Base-by-base conservation (phyloP, 148 eudicot genomes). In the Vaccinium vitisidaea region DNA sequence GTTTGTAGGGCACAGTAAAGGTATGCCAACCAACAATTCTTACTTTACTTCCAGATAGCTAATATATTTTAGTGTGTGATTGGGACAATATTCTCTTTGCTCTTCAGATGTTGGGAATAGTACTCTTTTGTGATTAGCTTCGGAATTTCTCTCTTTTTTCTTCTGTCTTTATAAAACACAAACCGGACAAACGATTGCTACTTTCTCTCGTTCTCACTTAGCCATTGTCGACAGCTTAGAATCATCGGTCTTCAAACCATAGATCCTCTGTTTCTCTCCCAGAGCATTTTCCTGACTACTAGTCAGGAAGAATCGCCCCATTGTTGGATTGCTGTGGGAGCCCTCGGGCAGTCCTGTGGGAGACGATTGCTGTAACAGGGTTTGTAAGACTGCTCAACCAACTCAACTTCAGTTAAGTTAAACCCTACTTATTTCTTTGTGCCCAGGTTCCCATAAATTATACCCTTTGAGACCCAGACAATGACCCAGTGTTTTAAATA, bases 1-100 rank as follows among this genome's bases (percentile, higher is more conserved):
- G 86, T 95, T 95, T 78, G 91, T 89, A 11, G 99, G 98, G 58
- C 99, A 95, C 93, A 93, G 96, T 81, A 95, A 94, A 93, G 99
- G 99, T 94, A 90, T 63, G 69, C 81, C 14, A 86, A 13, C 71
- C 50, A 16, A 2, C 79, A 69, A 69, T 53, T 76, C 6, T 55
- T 56, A 9, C 43, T 12, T 46, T 48, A 58, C 61, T 12, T 43
- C 39, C 27, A 2, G 43, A 46, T 83, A 55, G 19, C 80, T 80
- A 54, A 19, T n/a, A 16, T 69, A 16, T 73, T n/a, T 23, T 30
- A 30, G 14, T 54, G 8, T 83, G 43, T 74, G 8, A 15, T 79
- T 39, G 56, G 46, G 59, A 78, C 81, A 27, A 6, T 78, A 16
- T 54, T n/a, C 46, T 82, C 21, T 25, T 27, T 27, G 8, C n/a